Base-by-base conservation (phyloP, 805 yeast genomes). In the Candida corydali region DNA sequence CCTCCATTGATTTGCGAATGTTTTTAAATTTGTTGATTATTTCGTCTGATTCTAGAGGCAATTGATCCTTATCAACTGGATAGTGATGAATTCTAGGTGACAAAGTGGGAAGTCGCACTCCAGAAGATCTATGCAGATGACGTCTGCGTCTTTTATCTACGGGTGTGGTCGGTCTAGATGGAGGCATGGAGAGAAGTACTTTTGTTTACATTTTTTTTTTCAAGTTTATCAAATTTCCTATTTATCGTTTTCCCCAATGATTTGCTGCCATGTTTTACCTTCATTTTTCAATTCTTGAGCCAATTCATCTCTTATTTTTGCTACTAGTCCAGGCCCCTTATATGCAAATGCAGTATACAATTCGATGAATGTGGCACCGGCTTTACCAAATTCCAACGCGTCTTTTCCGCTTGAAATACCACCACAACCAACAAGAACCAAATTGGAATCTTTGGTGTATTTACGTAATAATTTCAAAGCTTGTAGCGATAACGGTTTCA, bases 311-410 rank as follows among this genome's bases (percentile, higher is more conserved):
- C 69, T 55, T 34, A 68, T 61, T 39, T 64, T 64, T 11, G 63
- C 63, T 2, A 71, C 84, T 36, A 86, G 65, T 2, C 95, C 95
- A 1, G 97, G 96, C 1, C 98, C 98, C 54, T 78, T 79, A 68
- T 86, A 91, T 0, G 95, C 96, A 58, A 86, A 86, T 1, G 94
- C 79, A 3, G 98, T 89, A 65, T 88, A 87, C 37, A 88, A 58
- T 60, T 91, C 85, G 33, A 91, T 78, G 55, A 80, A 85, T n/a
- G 83, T 73, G 10, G 98, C 98, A 40, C 98, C 98, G 1, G 96
- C 95, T 52, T 77, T 78, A 23, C 93, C 96, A 59, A 82, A 91
- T 47, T 89, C 97, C 33, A 89, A 65, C 0, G 89, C 97, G 55
- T 91, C 98, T 45, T 78, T 70, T 38, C 96, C 98, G 17, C 70